Evolutionary conservation across 345 rosid genomes (phyloP), one percentile per base, ranked within the genome.

Genomic region (Pistacia integerrima): DNA sequence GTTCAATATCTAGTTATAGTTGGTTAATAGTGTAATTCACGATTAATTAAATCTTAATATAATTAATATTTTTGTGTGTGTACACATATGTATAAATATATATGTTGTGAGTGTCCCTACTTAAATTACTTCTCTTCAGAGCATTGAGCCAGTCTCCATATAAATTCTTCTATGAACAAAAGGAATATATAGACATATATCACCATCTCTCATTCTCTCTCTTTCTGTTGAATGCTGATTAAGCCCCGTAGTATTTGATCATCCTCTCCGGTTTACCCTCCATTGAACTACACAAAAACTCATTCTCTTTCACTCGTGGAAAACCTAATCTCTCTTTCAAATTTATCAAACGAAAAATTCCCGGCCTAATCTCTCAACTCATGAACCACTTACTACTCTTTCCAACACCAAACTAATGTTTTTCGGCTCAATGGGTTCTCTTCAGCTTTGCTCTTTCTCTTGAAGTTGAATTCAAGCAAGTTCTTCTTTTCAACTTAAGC

Each of bases 201-300:
- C 90, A 73, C 87, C 82, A 81, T 68, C 88, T 52, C 72, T 22
- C 72, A 36, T 74, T 56, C 72, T 58, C 76, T 14, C 67, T 80
- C 73, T 70, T 77, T 76, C 68, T 79, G 80, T 76, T 85, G 87
- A 87, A 85, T 80, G 88, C 80, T 81, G 83, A 78, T 77, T 79
- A 58, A 76, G 82, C 81, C 87, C 86, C 89, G 86, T 69, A 80
- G 78, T 78, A 79, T 59, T 82, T 84, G 85, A 84, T 85, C 86
- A 74, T 78, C 80, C 76, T 89, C 87, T 89, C 87, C 85, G 82
- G 22, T 84, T 83, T 81, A 74, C 58, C 79, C 83, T 83, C 89
- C 87, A 77, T 62, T 72, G 70, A 77, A 65, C 71, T 78, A 70
- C 80, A 72, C 68, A 81, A 67, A 67, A 67, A 16, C 36, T 65